Evolutionary conservation across 78 protist species (phyloP).

Genomic region (Chrysochromulina parva): DNA sequence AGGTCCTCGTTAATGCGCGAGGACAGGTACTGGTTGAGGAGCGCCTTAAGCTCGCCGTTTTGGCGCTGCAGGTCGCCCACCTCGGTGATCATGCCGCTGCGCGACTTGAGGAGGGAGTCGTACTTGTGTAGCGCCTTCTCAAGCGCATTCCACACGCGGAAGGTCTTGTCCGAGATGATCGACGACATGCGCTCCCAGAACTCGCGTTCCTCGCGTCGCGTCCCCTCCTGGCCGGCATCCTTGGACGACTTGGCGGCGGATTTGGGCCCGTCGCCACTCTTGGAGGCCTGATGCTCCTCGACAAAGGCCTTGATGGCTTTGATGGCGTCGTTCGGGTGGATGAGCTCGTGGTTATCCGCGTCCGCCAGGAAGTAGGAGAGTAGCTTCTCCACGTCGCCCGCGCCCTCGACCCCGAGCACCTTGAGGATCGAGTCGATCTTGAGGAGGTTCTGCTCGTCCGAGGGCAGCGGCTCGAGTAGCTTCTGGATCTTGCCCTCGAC

Average conservation of each 20-base stretch:
- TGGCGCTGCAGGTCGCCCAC: constrained; percentile 52
- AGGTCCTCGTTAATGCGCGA: constrained; percentile 67
- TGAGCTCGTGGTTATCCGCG: constrained; percentile 7
- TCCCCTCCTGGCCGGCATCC: background rate
- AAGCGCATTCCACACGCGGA: constrained; percentile 24
- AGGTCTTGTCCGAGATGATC: constrained; percentile 30
- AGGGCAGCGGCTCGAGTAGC: background rate
- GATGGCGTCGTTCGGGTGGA: constrained; percentile 44
- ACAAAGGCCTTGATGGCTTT: constrained; percentile 41
- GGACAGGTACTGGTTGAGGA: constrained; percentile 66
- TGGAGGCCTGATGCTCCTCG: no score
- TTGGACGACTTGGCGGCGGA: background rate
- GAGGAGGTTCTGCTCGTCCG: constrained; percentile 35
- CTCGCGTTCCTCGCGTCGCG: constrained; percentile 44
- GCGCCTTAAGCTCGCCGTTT: constrained; percentile 74
- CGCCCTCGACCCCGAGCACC: constrained; percentile 55
- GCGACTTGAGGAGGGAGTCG: constrained; percentile 25
- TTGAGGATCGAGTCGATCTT: constrained; percentile 50
- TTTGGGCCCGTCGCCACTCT: background rate
- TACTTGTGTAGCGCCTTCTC: constrained; percentile 50
- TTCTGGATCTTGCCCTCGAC: constrained; percentile 44
- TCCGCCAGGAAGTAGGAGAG: constrained; percentile 43
- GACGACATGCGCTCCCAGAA: constrained; percentile 36
- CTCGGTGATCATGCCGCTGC: constrained; percentile 21
- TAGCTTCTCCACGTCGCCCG: constrained; percentile 45